phyloP scores from a whole-genome alignment of 2,329 filamentous ascomycete species.

The Xylariaceae sp. region DNA sequence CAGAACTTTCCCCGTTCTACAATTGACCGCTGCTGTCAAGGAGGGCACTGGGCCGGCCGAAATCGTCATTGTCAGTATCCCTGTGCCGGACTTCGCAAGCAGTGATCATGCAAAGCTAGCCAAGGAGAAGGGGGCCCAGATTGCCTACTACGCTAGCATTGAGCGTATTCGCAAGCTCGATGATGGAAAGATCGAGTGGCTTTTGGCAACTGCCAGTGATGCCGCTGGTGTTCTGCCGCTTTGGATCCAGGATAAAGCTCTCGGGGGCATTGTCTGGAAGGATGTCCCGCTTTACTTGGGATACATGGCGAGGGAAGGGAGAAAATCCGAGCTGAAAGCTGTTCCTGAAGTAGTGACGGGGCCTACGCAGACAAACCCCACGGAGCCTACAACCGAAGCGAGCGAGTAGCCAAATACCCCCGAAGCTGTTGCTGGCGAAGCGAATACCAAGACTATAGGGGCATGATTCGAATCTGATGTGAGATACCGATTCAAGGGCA shows the following conservation, averaged over 20 bases:
- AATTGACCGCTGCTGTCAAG: constrained; percentile 52
- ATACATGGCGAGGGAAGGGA: constrained; percentile 55
- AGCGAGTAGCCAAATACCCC: no score
- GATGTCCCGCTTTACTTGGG: constrained; percentile 67
- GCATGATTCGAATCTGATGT: no score
- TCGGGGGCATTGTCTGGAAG: constrained; percentile 63
- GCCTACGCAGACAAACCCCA: no score
- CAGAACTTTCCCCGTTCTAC: constrained; percentile 65
- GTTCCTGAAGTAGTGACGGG: not conserved
- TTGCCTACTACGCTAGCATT: constrained; percentile 63
- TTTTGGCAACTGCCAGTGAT: constrained; percentile 74
- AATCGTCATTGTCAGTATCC: constrained; percentile 58
- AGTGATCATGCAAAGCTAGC: constrained; percentile 30
- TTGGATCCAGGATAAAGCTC: constrained; percentile 62
- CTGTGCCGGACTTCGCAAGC: constrained; percentile 43
- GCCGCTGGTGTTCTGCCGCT: constrained; percentile 65
- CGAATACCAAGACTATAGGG: no score
- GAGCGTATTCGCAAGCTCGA: constrained; percentile 55
- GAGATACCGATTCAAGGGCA: no score
- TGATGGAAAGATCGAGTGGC: constrained; percentile 59
- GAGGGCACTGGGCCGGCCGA: constrained; percentile 33
- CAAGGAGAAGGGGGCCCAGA: constrained; percentile 47
- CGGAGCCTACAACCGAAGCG: no score
- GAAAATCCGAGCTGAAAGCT: constrained; percentile 13
- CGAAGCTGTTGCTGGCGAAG: no score